Evolutionary conservation across 352 stramenopile genomes (phyloP), one percentile per base, ranked within the genome.

Genomic region (Pythium oligandrum): DNA sequence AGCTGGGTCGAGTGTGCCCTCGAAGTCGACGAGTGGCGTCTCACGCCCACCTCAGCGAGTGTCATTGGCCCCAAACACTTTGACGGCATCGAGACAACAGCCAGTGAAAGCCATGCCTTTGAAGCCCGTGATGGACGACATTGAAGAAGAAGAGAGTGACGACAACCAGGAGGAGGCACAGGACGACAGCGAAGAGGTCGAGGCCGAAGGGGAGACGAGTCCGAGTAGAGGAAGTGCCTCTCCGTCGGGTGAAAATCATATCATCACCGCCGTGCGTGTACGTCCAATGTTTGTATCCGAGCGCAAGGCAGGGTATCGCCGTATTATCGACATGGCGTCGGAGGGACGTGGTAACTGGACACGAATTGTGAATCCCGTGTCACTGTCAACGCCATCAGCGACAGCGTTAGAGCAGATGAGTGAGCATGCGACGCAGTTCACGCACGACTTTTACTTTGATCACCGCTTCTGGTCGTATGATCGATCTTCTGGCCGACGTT

Each of bases 391-490:
- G 8, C 38, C 38, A 42, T 12, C 38, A 12, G 38, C 38, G 9
- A 40, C 11, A 8, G 35, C n/a, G 6, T 26, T 26, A 26, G 17
- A 26, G 17, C 11, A 39, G 6, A 38, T 62, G 54, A 61, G 36
- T 9, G 31, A 59, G 6, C 40, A 48, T 10, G 35, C 42, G 31
- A 57, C 60, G 4, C 75, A 88, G 38, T 90, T 83, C 46, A 85
- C 68, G 4, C 78, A 90, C 49, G 70, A 88, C 51, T 90, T 90
- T 44, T 59, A 66, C 35, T 90, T 88, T 36, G 76, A 93, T 54
- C 64, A 78, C 52, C 85, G 58, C 33, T 90, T 83, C 44, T 90
- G 83, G 83, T 88, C 80, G n/a, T 84, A 74, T 32, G 70, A 82
- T 52, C 64, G 63, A 35, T 62, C 63, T 0, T 40, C 57, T 6